Evolutionary conservation across 305 asterid genomes (phyloP).

Genomic region (Galium porrigens): DNA sequence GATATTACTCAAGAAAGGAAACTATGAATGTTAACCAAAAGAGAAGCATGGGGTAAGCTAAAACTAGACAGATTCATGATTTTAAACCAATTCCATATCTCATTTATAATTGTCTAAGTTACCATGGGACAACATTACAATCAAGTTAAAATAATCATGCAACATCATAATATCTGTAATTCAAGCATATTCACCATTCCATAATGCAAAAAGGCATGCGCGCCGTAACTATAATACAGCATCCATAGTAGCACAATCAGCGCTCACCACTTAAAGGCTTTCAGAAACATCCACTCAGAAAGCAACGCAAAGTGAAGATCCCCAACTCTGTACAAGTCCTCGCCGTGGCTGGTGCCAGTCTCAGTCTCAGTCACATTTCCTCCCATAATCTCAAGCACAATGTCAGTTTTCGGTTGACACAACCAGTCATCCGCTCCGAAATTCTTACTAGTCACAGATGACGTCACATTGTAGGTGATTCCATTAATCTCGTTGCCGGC

Average conservation of each 20-base stretch:
- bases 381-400: neutral
- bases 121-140: neutral
- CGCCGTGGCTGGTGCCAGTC: neutral
- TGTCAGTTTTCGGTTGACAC: neutral
- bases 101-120: neutral
- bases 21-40: neutral
- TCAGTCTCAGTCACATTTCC: neutral
- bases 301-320: conserved; percentile 36
- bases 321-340: neutral
- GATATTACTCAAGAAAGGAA: neutral
- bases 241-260: neutral
- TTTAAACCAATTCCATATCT: neutral
- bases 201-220: neutral
- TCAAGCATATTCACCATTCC: neutral
- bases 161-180: neutral
- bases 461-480: neutral
- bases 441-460: neutral
- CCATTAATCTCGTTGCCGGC: neutral
- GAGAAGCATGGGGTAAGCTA: neutral
- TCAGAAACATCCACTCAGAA: conserved; percentile 69
- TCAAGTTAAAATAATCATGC: neutral
- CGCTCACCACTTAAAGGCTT: conserved; percentile 54
- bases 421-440: neutral
- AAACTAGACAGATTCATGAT: neutral
- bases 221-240: neutral